Conservation (phyloP, 805 yeast genomes). For the Cyberlindnera euphorbiiphila region DNA sequence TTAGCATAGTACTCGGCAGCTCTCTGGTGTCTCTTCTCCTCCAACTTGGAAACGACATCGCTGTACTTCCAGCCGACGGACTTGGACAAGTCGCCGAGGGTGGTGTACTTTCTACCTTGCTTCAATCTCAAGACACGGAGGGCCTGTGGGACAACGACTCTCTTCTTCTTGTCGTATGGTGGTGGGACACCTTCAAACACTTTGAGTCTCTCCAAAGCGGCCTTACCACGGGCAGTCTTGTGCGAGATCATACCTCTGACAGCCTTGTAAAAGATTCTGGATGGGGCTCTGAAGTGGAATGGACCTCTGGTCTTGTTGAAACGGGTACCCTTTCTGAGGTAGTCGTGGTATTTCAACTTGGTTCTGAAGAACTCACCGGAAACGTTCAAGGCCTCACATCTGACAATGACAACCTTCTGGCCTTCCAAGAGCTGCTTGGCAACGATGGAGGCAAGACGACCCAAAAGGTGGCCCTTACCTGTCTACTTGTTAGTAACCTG, state of each 20-base stretch:
- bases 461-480: constrained; percentile 98
- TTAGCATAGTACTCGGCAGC: constrained; percentile 98
- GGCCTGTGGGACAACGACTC: constrained; percentile 99
- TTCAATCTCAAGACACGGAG: constrained; percentile 97
- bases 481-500: constrained; percentile 25
- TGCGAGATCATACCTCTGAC: constrained; percentile 99
- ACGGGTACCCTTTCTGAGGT: constrained; percentile 98
- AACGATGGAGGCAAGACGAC: constrained; percentile 98
- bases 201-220: constrained; percentile 98
- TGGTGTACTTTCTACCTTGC: constrained; percentile 99
- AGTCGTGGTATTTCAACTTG: constrained; percentile 99
- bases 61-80: constrained; percentile 99
- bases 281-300: constrained; percentile 99
- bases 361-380: constrained; percentile 99
- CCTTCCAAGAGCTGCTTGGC: constrained; percentile 99
- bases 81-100: constrained; percentile 92
- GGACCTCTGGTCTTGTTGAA: constrained; percentile 99
- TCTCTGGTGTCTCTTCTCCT: constrained; percentile 99
- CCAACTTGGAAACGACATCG: constrained; percentile 94
- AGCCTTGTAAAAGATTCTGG: constrained; percentile 99
- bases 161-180: constrained; percentile 99
- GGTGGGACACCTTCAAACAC: constrained; percentile 99
- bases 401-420: constrained; percentile 95
- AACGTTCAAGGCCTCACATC: constrained; percentile 97
- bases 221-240: constrained; percentile 99